phyloP scores from a whole-genome alignment of 2,329 filamentous ascomycete genomes.

The Ustulina deusta region DNA sequence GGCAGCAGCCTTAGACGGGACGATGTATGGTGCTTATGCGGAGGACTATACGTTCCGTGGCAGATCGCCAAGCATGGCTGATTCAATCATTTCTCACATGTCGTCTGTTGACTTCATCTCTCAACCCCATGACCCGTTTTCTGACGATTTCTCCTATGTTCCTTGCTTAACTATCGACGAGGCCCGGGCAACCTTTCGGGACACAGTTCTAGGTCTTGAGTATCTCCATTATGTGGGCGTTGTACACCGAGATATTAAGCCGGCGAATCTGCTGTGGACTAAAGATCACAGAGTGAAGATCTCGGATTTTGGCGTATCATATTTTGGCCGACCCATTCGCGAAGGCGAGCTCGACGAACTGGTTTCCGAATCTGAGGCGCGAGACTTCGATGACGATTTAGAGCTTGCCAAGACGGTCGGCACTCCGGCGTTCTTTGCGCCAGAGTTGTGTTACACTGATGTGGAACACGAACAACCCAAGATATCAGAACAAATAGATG shows the following conservation, averaged over 20 bases:
- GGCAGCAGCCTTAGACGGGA: constrained; percentile 75
- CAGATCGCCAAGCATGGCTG: constrained; percentile 83
- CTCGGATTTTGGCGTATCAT: constrained; percentile 98
- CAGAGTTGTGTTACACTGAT: constrained; percentile 93
- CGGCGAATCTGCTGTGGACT: constrained; percentile 91
- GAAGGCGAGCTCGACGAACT: constrained; percentile 84
- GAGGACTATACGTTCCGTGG: constrained; percentile 70
- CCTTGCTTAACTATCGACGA: constrained; percentile 90
- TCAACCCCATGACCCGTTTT: constrained; percentile 73
- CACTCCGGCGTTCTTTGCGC: constrained; percentile 96
- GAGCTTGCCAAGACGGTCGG: constrained; percentile 98
- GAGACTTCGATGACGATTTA: constrained; percentile 89
- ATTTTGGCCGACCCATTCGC: constrained; percentile 88
- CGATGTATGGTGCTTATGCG: constrained; percentile 78
- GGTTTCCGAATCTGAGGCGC: constrained; percentile 82
- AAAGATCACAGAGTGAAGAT: constrained; percentile 91
- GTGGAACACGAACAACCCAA: constrained; percentile 75
- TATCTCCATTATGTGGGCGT: constrained; percentile 92
- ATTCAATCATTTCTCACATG: constrained; percentile 79
- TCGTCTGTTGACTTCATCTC: constrained; percentile 71
- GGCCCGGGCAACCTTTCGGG: constrained; percentile 86
- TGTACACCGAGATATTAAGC: constrained; percentile 87
- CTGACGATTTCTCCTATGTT: constrained; percentile 92
- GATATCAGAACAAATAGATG: constrained; percentile 93
- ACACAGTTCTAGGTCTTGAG: constrained; percentile 92